Evolutionary conservation across 2,329 filamentous ascomycete genomes (phyloP).

Genomic region (Aspergillus viridinutans): DNA sequence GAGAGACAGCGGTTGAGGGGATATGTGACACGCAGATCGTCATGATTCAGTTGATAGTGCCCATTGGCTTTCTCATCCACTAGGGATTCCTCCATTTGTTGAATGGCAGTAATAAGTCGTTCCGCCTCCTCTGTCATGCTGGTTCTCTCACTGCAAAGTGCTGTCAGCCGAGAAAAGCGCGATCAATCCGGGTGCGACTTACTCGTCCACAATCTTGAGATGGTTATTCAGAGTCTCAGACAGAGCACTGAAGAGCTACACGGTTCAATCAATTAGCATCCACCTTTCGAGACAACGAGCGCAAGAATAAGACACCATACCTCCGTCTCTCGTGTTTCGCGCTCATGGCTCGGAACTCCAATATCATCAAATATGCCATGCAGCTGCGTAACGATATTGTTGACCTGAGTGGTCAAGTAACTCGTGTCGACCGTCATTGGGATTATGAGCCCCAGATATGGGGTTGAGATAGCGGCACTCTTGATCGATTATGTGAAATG

Average conservation of each 20-base stretch:
- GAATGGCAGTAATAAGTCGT: conserved; percentile 76
- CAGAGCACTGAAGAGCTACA: conserved; percentile 80
- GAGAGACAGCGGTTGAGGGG: conserved; percentile 78
- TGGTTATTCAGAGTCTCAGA: conserved; percentile 91
- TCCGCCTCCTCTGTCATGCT: conserved; percentile 86
- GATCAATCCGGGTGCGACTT: conserved; percentile 24
- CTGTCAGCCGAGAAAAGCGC: conserved; percentile 8
- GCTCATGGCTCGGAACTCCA: conserved; percentile 88
- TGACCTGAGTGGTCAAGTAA: conserved; percentile 92
- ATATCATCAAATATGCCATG: conserved; percentile 97
- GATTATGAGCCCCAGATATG: conserved; percentile 7
- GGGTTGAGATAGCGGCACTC: neutral
- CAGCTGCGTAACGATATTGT: conserved; percentile 85
- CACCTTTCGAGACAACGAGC: neutral
- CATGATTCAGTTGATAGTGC: conserved; percentile 61
- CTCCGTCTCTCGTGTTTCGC: conserved; percentile 84
- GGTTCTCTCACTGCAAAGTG: conserved; percentile 67
- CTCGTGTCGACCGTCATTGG: conserved; percentile 72
- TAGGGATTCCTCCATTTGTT: conserved; percentile 88
- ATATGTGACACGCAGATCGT: conserved; percentile 72
- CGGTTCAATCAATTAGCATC: conserved; percentile 16
- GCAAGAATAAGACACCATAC: conserved; percentile 48
- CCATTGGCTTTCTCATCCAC: conserved; percentile 67
- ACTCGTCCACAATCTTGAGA: conserved; percentile 72
- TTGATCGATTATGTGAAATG: neutral